These are phyloP conservation scores for Blastobotrys malaysiensis DNA, from an alignment of 1,139 yeast species.

Conservation along the genomic window DNA sequence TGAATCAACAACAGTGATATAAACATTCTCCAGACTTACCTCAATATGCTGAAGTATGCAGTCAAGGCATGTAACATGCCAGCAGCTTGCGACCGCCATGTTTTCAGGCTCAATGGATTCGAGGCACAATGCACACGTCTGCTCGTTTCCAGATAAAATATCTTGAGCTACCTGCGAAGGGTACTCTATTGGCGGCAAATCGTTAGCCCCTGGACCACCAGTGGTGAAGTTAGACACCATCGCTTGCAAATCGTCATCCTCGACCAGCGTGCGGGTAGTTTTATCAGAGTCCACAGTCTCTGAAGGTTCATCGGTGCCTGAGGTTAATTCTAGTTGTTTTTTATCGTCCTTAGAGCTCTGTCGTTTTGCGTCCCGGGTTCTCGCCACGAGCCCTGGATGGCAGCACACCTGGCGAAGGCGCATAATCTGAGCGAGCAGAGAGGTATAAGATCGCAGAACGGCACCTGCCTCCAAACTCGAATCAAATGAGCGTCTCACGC, in stretches of 20 bases:
- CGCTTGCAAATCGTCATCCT: conserved; percentile 23
- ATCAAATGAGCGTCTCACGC: conserved; percentile 66
- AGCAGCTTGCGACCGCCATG: conserved; percentile 68
- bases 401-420: conserved; percentile 87
- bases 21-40: neutral
- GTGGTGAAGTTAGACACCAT: conserved; percentile 21
- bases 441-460: conserved; percentile 66
- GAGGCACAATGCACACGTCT: conserved; percentile 86
- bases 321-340: neutral
- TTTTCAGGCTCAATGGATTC: conserved; percentile 50
- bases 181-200: neutral
- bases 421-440: conserved; percentile 75
- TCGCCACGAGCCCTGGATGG: conserved; percentile 61
- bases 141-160: conserved; percentile 37
- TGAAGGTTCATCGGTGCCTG: neutral
- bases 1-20: neutral
- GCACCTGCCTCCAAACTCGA: conserved; percentile 60
- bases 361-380: neutral
- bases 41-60: conserved; percentile 69
- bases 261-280: conserved; percentile 12
- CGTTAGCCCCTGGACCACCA: conserved; percentile 5
- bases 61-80: conserved; percentile 69
- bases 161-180: conserved; percentile 34
- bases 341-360: neutral
- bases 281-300: conserved; percentile 10